Conservation (phyloP, 345 rosid genomes). For the Corymbia maculata region DNA sequence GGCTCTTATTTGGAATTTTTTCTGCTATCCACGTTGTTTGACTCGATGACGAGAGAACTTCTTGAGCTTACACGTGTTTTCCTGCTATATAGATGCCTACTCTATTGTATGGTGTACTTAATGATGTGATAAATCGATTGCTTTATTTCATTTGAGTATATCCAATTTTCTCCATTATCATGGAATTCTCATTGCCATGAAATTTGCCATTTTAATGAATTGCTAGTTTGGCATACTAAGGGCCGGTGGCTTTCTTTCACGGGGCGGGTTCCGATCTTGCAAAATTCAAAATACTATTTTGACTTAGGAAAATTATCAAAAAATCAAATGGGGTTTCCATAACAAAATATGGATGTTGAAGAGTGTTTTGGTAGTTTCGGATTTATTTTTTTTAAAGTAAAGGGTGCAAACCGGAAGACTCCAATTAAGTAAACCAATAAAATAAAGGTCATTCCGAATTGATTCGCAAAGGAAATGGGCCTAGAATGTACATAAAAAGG, state of each 20-base stretch:
- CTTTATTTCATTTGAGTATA: not conserved
- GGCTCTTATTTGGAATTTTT: too few species aligned
- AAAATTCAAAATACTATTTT: not conserved
- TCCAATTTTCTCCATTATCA: not conserved
- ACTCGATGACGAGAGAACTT: conserved; percentile 7
- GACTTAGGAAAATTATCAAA: not conserved
- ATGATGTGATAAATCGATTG: not conserved
- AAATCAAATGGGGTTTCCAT: not conserved
- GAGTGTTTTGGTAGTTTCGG: too few species aligned
- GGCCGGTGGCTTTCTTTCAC: not conserved
- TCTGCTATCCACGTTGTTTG: conserved; percentile 23
- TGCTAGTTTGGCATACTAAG: not conserved
- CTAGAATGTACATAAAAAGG: not conserved
- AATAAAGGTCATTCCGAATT: not conserved
- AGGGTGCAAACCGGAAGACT: too few species aligned
- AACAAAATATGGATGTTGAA: not conserved
- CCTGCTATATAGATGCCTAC: not conserved
- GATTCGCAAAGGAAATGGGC: not conserved
- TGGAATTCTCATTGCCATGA: not conserved
- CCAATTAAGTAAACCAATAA: too few species aligned
- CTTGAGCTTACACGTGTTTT: not conserved
- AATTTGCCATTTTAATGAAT: not conserved
- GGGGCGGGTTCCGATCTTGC: not conserved
- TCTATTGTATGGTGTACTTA: not conserved
- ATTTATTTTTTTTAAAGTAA: too few species aligned